Base-by-base conservation (phyloP, 108 stramenopile species). In the Stephanodiscus minutulus region DNA sequence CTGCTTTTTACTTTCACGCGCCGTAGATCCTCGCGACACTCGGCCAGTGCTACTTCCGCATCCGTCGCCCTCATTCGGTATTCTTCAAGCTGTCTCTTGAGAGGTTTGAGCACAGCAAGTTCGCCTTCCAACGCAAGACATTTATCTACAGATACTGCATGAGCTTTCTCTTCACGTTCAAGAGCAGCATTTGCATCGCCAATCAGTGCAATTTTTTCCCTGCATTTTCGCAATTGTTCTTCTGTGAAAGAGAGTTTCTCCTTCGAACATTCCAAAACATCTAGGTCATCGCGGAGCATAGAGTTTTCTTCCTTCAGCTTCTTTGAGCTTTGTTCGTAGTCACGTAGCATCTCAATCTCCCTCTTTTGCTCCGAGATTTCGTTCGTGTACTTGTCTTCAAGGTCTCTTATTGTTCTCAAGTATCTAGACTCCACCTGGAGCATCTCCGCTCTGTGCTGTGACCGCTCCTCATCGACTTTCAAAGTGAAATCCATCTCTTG, bases 21-120 rank as follows among this genome's bases (percentile, higher is more conserved):
- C 28, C 76, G 48, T 44, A 87, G 63, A 36, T 77, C 73, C 24
- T 90, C 86, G 29, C 87, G 81, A 55, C 83, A 85, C 48, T 92
- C 93, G 0, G 85, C 83, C 27, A 92, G 59, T 39, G 84, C 70
- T 2, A 91, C 88, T 63, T 95, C 93, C 1, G 91, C 80, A 49
- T 92, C 86, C 22, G 79, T 74, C 6, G 93, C 88, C 52, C 88
- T 70, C 9, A 73, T 50, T 62, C 89, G 89, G 68, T 92, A 92
- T 13, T 91, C 87, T 41, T 95, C 93, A 17, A 95, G 63, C 72
- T 91, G 91, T 18, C 86, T 79, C 48, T 82, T 85, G 28, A 91
- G 73, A 18, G 87, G 87, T 60, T 88, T 86, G 11, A 91, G 65
- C 28, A 43, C 48, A 31, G 85, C 79, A 13, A 92, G 52, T 66